Evolutionary conservation across 2,329 filamentous ascomycete species (phyloP).

Genomic region (Fusarium sp.): DNA sequence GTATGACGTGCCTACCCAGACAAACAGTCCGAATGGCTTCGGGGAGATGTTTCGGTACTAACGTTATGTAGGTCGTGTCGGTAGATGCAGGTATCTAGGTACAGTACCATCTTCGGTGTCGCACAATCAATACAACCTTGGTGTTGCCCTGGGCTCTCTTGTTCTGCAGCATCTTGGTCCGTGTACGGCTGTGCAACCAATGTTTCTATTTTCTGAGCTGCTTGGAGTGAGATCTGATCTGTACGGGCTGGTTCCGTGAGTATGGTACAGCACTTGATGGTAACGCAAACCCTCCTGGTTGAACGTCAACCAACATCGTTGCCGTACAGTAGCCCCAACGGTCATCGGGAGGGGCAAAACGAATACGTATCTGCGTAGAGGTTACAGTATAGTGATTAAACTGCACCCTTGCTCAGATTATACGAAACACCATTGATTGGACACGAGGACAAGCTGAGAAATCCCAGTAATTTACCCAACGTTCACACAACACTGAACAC

Average conservation of each 20-base stretch:
- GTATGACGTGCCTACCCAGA: slow-evolving; percentile 24
- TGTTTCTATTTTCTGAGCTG: slow-evolving; percentile 26
- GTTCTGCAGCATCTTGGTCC: slow-evolving; percentile 20
- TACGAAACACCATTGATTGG: slow-evolving; percentile 22
- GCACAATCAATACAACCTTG: neutral
- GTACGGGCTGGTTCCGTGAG: slow-evolving; percentile 16
- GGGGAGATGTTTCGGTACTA: slow-evolving; percentile 3
- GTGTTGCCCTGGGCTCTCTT: neutral
- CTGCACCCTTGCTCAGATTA: slow-evolving; percentile 15
- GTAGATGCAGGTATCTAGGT: neutral
- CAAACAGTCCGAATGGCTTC: slow-evolving; percentile 24
- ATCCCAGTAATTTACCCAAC: neutral
- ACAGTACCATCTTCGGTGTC: neutral
- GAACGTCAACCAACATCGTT: slow-evolving; percentile 6
- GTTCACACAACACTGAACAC: neutral
- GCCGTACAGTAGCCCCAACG: slow-evolving; percentile 23
- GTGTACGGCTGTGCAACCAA: slow-evolving; percentile 4
- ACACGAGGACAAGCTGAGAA: slow-evolving; percentile 11
- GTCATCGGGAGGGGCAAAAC: slow-evolving; percentile 9
- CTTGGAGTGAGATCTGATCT: neutral
- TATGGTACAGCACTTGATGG: neutral
- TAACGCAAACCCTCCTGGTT: slow-evolving; percentile 13
- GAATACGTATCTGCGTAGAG: neutral
- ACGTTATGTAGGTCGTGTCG: neutral
- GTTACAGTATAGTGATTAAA: neutral